These are phyloP conservation scores for Angophora floribunda DNA, from an alignment of 345 rosid genomes.

Conservation along the genomic window DNA sequence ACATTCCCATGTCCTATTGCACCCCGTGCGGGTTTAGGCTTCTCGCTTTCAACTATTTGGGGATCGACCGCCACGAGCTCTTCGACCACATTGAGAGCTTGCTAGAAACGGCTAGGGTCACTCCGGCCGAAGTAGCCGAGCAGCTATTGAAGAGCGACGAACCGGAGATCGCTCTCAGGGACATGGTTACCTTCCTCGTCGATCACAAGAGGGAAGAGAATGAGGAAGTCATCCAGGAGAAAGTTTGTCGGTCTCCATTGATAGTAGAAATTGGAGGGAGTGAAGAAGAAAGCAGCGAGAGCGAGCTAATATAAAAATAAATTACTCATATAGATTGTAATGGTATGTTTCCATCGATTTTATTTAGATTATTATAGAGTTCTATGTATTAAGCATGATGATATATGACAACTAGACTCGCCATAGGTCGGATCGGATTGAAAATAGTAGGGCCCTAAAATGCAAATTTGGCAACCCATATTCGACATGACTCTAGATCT, in stretches of 20 bases:
- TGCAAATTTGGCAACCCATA: no score
- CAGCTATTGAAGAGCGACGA: slow-evolving; percentile 12
- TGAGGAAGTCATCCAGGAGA: background rate
- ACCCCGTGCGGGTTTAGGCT: slow-evolving; percentile 29
- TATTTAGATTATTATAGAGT: no score
- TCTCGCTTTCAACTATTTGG: slow-evolving; percentile 33
- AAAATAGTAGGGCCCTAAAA: no score
- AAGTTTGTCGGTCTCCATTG: no score
- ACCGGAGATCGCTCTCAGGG: slow-evolving; percentile 12
- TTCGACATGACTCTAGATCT: background rate
- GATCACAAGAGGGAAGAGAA: background rate
- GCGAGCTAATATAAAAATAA: background rate
- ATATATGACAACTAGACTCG: no score
- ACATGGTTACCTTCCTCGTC: slow-evolving; percentile 18
- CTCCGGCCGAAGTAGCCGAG: slow-evolving; percentile 40
- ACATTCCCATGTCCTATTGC: slow-evolving; percentile 67
- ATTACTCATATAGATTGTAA: no score
- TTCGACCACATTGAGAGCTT: slow-evolving; percentile 15
- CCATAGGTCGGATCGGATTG: fast-evolving
- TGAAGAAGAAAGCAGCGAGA: background rate
- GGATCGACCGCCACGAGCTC: slow-evolving; percentile 5
- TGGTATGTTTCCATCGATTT: no score
- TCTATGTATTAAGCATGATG: no score
- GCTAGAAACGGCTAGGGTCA: slow-evolving; percentile 7
- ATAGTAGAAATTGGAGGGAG: background rate